phyloP scores from a whole-genome alignment of 2,329 filamentous ascomycete genomes.

The Xylariaceae sp. region DNA sequence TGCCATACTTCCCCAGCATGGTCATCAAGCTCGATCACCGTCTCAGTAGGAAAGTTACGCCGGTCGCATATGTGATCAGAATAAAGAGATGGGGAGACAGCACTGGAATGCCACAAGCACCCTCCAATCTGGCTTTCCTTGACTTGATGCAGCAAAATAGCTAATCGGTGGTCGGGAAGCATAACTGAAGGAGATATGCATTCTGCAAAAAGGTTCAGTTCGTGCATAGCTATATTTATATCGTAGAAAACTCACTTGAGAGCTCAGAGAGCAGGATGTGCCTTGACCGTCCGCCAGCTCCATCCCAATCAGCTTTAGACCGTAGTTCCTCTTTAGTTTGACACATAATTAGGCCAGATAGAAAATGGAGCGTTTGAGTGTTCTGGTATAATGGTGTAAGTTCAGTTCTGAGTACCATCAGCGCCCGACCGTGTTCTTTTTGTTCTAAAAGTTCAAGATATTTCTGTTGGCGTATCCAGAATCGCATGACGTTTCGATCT shows the following conservation, averaged over 20 bases:
- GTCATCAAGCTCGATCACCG: slow-evolving; percentile 71
- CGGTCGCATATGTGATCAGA: slow-evolving; percentile 85
- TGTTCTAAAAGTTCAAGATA: slow-evolving; percentile 88
- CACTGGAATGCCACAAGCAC: slow-evolving; percentile 88
- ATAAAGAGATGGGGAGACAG: slow-evolving; percentile 81
- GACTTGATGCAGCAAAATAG: slow-evolving; percentile 79
- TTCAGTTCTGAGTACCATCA: slow-evolving; percentile 85
- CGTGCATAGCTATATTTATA: not conserved
- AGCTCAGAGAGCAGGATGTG: slow-evolving; percentile 77
- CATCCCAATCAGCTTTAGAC: slow-evolving; percentile 82
- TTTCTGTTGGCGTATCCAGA: slow-evolving; percentile 90
- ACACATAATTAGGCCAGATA: slow-evolving; percentile 93
- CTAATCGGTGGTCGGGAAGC: slow-evolving; percentile 90
- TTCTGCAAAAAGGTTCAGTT: slow-evolving; percentile 54
- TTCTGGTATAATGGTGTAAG: slow-evolving; percentile 86
- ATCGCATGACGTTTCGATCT: slow-evolving; percentile 80
- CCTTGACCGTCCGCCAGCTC: slow-evolving; percentile 76
- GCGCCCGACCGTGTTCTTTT: slow-evolving; percentile 72
- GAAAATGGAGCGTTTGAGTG: slow-evolving; percentile 74
- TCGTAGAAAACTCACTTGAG: slow-evolving; percentile 67
- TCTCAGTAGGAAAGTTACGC: slow-evolving; percentile 76
- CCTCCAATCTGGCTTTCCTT: slow-evolving; percentile 82
- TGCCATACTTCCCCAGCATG: slow-evolving; percentile 90
- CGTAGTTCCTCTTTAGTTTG: slow-evolving; percentile 77
- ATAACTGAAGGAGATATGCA: slow-evolving; percentile 96